These are phyloP conservation scores for Xylaria sp. DNA, from an alignment of 2,329 filamentous ascomycete species.

Conservation along the genomic window DNA sequence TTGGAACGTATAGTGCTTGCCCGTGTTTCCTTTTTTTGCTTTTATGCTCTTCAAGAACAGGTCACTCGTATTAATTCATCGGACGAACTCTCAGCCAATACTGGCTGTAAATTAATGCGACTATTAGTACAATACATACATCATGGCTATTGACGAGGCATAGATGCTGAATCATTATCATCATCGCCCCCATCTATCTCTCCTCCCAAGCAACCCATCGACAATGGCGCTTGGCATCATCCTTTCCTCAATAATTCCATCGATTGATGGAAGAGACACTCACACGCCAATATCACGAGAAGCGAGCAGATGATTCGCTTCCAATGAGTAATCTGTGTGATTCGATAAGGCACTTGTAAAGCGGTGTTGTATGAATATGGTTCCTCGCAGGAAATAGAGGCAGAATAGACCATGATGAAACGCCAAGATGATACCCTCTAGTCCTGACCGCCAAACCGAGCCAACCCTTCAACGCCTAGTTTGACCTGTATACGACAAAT, in stretches of 20 bases:
- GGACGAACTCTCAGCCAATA: not conserved
- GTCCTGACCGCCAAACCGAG: slow-evolving; percentile 4
- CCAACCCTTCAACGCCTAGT: slow-evolving; percentile 19
- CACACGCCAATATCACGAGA: not conserved
- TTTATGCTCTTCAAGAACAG: not conserved
- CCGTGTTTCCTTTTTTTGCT: not conserved
- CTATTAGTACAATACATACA: slow-evolving; percentile 24
- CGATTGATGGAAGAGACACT: not conserved
- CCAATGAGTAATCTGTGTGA: not conserved
- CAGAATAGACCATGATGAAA: slow-evolving; percentile 11
- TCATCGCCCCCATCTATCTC: slow-evolving; percentile 7
- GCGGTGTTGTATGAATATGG: not conserved
- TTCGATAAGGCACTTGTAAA: not conserved
- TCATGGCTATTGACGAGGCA: slow-evolving; percentile 1
- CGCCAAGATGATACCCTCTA: slow-evolving; percentile 18
- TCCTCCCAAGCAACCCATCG: not conserved
- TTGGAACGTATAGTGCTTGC: not conserved
- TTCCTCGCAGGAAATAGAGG: slow-evolving; percentile 12
- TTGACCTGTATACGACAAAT: slow-evolving; percentile 8
- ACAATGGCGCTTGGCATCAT: slow-evolving; percentile 7
- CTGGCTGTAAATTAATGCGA: not conserved
- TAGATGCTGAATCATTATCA: slow-evolving; percentile 16
- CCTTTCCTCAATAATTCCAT: not conserved
- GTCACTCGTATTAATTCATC: slow-evolving; percentile 5
- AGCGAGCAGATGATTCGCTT: not conserved